These are phyloP conservation scores for Zoysia matrella DNA, from an alignment of 202 grass and related monocot genomes.

Conservation along the genomic window DNA sequence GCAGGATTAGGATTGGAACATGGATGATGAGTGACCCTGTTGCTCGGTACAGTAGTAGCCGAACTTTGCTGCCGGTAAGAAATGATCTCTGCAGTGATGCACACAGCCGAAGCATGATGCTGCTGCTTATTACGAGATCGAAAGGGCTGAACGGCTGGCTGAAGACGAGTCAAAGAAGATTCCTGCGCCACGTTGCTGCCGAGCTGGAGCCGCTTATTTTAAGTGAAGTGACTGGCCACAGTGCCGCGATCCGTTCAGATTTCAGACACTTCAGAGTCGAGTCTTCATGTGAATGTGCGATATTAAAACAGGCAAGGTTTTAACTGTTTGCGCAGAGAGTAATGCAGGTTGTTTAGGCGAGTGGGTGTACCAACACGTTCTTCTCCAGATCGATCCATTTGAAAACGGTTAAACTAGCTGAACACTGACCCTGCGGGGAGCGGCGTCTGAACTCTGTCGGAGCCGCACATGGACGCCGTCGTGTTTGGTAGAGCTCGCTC, in stretches of 20 bases:
- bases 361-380: background rate
- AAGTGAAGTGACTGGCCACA: background rate
- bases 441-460: background rate
- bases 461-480: slow-evolving; percentile 41
- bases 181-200: slow-evolving; percentile 14
- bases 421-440: background rate
- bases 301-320: background rate
- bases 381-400: background rate
- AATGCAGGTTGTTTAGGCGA: slow-evolving; percentile 19
- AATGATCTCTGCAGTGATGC: background rate
- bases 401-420: background rate
- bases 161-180: slow-evolving; percentile 15
- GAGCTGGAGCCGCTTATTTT: slow-evolving; percentile 1
- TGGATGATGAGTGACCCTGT: slow-evolving; percentile 27
- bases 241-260: background rate
- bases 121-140: background rate
- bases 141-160: background rate
- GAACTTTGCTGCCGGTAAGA: background rate
- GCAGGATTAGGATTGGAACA: background rate
- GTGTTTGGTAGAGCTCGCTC: slow-evolving; percentile 45
- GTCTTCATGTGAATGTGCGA: background rate
- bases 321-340: slow-evolving; percentile 10
- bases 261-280: background rate
- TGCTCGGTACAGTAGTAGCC: no score
- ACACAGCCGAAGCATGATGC: background rate